phyloP scores from a whole-genome alignment of 129 eudicot species.

The Artemisia tridentata region DNA sequence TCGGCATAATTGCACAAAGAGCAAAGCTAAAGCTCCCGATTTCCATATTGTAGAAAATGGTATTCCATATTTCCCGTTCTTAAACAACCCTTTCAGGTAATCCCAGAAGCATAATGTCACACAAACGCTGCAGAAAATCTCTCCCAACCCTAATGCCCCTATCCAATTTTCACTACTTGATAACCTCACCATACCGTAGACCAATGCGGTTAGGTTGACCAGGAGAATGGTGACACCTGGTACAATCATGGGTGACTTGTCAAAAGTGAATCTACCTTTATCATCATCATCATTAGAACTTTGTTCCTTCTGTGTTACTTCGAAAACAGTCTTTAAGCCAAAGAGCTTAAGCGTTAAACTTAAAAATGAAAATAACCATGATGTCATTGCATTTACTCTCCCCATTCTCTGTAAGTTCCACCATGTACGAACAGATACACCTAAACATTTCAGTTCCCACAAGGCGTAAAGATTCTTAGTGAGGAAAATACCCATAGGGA shows the following conservation, averaged over 20 bases:
- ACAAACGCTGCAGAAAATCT: conserved; percentile 37
- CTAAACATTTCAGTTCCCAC: conserved; percentile 34
- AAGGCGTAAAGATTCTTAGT: conserved; percentile 32
- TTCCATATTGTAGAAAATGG: conserved; percentile 40
- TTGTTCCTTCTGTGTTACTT: conserved; percentile 52
- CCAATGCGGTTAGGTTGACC: conserved; percentile 43
- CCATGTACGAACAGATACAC: conserved; percentile 44
- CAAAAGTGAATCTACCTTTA: conserved; percentile 42
- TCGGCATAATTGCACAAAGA: conserved; percentile 36
- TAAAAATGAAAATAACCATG: conserved; percentile 34
- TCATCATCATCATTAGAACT: conserved; percentile 3
- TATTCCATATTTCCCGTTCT: conserved; percentile 57
- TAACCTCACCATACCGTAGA: conserved; percentile 18
- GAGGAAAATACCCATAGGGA: conserved; percentile 29
- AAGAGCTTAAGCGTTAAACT: conserved; percentile 36
- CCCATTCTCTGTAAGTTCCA: conserved; percentile 58
- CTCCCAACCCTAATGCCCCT: conserved; percentile 5
- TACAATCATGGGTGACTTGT: conserved; percentile 44
- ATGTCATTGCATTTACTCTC: conserved; percentile 36
- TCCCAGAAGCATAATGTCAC: conserved; percentile 43
- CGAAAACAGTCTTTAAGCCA: conserved; percentile 42
- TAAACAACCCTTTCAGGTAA: conserved; percentile 49
- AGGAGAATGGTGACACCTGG: conserved; percentile 41
- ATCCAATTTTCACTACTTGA: conserved; percentile 5
- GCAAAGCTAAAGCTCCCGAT: conserved; percentile 36